Conservation (phyloP, 2,329 filamentous ascomycete species). For the Colletotrichum sp. region DNA sequence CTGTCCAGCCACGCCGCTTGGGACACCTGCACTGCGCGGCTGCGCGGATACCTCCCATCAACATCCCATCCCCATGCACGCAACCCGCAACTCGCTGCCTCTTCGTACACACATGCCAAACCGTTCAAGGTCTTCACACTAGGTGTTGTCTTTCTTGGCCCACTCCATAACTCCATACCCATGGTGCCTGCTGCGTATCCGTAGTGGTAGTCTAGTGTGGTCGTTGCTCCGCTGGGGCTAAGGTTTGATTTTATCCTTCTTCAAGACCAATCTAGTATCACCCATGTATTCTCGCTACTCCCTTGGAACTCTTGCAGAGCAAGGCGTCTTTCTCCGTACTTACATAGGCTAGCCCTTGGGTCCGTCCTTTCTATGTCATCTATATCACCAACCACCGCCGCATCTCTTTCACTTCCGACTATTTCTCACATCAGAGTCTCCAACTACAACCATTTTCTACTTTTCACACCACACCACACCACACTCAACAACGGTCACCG, state of each 20-base stretch:
- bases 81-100: conserved; percentile 35
- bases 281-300: conserved; percentile 34
- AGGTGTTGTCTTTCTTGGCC: conserved; percentile 31
- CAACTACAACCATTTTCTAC: neutral
- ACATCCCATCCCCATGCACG: conserved; percentile 29
- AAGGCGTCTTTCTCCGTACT: conserved; percentile 25
- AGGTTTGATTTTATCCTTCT: conserved; percentile 40
- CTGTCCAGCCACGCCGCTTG: conserved; percentile 15
- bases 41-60: conserved; percentile 17
- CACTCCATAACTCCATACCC: conserved; percentile 42
- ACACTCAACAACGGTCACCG: neutral
- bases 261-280: conserved; percentile 33
- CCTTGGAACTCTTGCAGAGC: conserved; percentile 29
- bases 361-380: conserved; percentile 16
- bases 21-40: conserved; percentile 6
- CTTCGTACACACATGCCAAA: conserved; percentile 27
- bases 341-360: conserved; percentile 30
- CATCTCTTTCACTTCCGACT: neutral
- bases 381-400: conserved; percentile 13
- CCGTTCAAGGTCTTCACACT: conserved; percentile 21
- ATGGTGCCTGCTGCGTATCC: conserved; percentile 25
- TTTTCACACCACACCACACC: neutral
- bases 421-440: neutral
- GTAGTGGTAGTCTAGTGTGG: conserved; percentile 13
- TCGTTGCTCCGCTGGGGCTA: conserved; percentile 35